Percentiles rank a stretch among this genome's conserved stretches.
Evolutionary conservation across 805 yeast genomes (phyloP).

Genomic region (Metschnikowia orientalis): DNA sequence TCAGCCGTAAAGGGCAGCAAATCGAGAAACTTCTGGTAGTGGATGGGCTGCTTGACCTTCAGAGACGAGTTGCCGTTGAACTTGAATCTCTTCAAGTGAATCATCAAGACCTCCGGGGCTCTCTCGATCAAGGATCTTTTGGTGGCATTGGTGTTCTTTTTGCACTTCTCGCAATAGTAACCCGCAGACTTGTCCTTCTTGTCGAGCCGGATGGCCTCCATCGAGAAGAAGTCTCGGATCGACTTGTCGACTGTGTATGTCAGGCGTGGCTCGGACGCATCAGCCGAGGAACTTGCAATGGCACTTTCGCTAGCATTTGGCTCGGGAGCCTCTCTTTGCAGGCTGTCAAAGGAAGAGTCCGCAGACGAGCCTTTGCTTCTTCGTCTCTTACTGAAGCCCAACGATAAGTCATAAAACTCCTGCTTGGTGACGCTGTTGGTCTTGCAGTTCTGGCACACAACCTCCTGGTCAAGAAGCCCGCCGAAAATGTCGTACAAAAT

Average conservation of each 20-base stretch:
- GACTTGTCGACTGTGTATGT: slow-evolving; percentile 68
- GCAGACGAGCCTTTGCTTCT: too few species aligned
- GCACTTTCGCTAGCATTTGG: too few species aligned
- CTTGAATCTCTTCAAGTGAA: slow-evolving; percentile 88
- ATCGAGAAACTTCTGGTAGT: slow-evolving; percentile 75
- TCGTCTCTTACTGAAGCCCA: slow-evolving; percentile 58
- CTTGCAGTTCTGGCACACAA: slow-evolving; percentile 79
- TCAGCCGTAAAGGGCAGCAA: slow-evolving; percentile 48
- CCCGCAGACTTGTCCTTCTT: slow-evolving; percentile 61
- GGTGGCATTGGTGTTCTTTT: slow-evolving; percentile 67
- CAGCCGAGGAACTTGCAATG: too few species aligned
- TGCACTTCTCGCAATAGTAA: slow-evolving; percentile 85
- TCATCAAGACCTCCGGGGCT: slow-evolving; percentile 83
- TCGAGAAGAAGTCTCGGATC: slow-evolving; percentile 74
- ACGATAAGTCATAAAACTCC: slow-evolving; percentile 87
- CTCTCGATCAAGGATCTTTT: slow-evolving; percentile 70
- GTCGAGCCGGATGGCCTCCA: slow-evolving; percentile 71
- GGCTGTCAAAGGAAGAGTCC: too few species aligned
- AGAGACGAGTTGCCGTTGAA: slow-evolving; percentile 76
- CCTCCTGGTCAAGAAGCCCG: slow-evolving; percentile 79
- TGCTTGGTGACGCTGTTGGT: slow-evolving; percentile 82
- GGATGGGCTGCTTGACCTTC: slow-evolving; percentile 82
- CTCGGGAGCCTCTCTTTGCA: too few species aligned
- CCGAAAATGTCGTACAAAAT: slow-evolving; percentile 92
- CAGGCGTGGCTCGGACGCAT: too few species aligned